Evolutionary conservation across 2,329 filamentous ascomycete genomes (phyloP).

Genomic region (Hypoxylon sp.): DNA sequence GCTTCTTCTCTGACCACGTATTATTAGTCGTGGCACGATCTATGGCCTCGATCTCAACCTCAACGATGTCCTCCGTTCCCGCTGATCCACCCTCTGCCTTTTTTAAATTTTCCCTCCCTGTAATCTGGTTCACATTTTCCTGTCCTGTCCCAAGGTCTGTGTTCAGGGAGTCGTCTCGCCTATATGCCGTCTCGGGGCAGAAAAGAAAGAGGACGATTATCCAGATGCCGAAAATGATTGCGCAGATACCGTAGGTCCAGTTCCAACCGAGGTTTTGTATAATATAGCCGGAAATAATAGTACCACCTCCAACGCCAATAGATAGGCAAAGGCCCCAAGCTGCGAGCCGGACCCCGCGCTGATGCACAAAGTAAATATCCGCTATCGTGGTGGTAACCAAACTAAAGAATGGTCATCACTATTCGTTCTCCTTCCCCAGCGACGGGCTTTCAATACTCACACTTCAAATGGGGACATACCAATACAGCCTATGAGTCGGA

Average conservation of each 20-base stretch:
- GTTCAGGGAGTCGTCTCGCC: constrained; percentile 47
- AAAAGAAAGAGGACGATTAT: constrained; percentile 58
- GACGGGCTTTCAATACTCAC: constrained; percentile 19
- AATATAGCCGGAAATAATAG: constrained; percentile 52
- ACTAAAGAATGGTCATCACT: constrained; percentile 15
- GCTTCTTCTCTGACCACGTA: constrained; percentile 35
- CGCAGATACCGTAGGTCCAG: constrained; percentile 58
- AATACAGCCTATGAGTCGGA: constrained; percentile 49
- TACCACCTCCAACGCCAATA: constrained; percentile 47
- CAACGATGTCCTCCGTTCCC: constrained; percentile 22
- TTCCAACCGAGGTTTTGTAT: constrained; percentile 52
- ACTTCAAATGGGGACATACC: constrained; percentile 54
- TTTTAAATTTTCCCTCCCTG: constrained; percentile 7
- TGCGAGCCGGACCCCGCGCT: constrained; percentile 53
- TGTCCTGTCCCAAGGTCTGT: constrained; percentile 41
- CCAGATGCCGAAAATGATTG: constrained; percentile 57
- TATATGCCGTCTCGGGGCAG: constrained; percentile 61
- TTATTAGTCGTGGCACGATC: constrained; percentile 19
- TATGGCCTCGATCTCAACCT: constrained; percentile 26
- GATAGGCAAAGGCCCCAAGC: constrained; percentile 50
- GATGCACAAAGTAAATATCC: constrained; percentile 55
- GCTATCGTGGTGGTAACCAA: constrained; percentile 54
- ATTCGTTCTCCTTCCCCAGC: not conserved
- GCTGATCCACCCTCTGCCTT: constrained; percentile 16
- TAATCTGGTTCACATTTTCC: constrained; percentile 15